phyloP scores from a whole-genome alignment of 2,329 filamentous ascomycete species.

The Colletotrichum camelliae region DNA sequence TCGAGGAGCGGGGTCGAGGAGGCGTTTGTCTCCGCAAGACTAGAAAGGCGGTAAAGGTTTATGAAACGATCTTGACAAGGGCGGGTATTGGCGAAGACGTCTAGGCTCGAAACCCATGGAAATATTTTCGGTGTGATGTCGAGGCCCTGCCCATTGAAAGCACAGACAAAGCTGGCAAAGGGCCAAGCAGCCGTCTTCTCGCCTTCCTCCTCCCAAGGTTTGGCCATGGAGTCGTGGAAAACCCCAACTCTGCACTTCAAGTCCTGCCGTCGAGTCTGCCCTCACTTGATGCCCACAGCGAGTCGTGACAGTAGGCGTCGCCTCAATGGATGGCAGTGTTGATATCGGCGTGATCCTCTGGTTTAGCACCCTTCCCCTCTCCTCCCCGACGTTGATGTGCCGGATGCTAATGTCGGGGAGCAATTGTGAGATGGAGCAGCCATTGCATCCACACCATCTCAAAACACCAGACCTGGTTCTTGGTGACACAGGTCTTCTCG shows the following conservation, averaged over 20 bases:
- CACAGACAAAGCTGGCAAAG: neutral
- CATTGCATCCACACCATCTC: neutral
- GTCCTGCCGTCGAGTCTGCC: neutral
- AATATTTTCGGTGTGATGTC: neutral
- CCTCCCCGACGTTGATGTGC: neutral
- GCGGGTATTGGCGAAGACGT: neutral
- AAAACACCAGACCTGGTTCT: neutral
- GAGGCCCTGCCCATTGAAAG: neutral
- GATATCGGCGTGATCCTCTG: neutral
- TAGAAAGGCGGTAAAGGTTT: neutral
- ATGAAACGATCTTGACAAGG: neutral
- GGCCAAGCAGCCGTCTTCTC: neutral
- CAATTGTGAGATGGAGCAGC: neutral
- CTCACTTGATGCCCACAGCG: neutral
- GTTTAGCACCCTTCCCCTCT: neutral
- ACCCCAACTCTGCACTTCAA: neutral
- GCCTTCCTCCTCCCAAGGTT: neutral
- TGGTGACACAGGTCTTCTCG: neutral
- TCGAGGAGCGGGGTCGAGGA: neutral
- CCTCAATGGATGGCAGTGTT: neutral
- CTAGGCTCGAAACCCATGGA: neutral
- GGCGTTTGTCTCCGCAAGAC: neutral
- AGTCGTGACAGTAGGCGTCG: neutral
- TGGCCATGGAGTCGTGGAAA: neutral
- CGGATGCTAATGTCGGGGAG: neutral